These are phyloP conservation scores for Fusarium sp. DNA, from an alignment of 2,329 filamentous ascomycete genomes.

Conservation along the genomic window DNA sequence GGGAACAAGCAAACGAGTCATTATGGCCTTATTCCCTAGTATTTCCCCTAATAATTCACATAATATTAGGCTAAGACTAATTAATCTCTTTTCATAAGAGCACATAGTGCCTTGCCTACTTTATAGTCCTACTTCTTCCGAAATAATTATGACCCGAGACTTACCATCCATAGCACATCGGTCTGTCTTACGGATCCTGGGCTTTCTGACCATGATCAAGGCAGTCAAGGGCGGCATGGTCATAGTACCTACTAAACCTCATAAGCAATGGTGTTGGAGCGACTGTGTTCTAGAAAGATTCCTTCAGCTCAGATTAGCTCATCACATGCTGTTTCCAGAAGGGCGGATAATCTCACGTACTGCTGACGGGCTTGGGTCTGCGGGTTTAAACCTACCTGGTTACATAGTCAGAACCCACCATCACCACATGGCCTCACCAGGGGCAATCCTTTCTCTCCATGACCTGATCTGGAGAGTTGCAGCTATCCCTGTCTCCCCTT, in stretches of 20 bases:
- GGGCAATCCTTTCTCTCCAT: conserved; percentile 35
- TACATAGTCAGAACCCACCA: not conserved
- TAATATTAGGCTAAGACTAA: too few species aligned
- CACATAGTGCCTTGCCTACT: too few species aligned
- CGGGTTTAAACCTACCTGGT: conserved; percentile 15
- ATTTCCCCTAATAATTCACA: too few species aligned
- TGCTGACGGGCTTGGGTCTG: not conserved
- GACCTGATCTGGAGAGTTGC: conserved; percentile 38
- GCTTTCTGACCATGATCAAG: not conserved
- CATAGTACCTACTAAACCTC: not conserved
- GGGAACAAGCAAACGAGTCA: not conserved
- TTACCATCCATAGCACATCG: too few species aligned
- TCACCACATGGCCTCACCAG: conserved; percentile 42
- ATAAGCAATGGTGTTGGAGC: not conserved
- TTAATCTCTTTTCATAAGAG: too few species aligned
- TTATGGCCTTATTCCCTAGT: too few species aligned
- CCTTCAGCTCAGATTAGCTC: too few species aligned
- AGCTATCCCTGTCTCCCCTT: conserved; percentile 34
- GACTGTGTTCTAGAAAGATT: not conserved
- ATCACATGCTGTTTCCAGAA: too few species aligned
- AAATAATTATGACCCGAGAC: too few species aligned
- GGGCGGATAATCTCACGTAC: not conserved
- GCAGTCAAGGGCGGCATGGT: not conserved
- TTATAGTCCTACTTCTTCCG: too few species aligned
- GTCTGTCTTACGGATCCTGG: too few species aligned